These are phyloP conservation scores for Ramalina intermedia DNA, from an alignment of 495 filamentous ascomycete genomes.

Conservation along the genomic window DNA sequence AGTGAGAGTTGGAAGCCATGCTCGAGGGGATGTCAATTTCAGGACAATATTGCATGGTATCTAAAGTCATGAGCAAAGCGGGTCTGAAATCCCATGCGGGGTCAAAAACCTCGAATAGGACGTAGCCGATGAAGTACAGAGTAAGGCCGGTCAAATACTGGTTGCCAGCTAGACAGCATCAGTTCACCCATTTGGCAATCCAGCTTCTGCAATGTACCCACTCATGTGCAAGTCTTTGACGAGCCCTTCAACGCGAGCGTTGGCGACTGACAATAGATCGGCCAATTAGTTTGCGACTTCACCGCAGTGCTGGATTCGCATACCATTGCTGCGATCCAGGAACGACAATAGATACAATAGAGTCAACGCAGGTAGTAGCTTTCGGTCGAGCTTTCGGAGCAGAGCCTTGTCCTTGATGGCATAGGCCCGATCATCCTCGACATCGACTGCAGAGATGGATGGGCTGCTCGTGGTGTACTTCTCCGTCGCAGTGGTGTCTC, in stretches of 20 bases:
- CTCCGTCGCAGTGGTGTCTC: too few relatives aligned
- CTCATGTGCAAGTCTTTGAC: conserved; percentile 48
- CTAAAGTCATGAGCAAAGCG: conserved; percentile 16
- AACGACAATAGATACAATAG: conserved; percentile 61
- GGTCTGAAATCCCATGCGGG: too few relatives aligned
- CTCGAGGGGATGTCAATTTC: conserved; percentile 51
- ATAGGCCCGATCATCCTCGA: too few relatives aligned
- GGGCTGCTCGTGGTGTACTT: too few relatives aligned
- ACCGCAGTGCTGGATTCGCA: background rate
- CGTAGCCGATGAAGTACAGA: conserved; percentile 65
- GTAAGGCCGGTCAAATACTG: conserved; percentile 60
- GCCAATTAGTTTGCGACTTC: background rate
- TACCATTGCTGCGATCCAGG: conserved; percentile 61
- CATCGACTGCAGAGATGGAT: too few relatives aligned
- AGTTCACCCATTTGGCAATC: background rate
- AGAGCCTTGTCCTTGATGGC: conserved; percentile 43
- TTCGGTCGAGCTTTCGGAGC: conserved; percentile 49
- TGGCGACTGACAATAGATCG: conserved; percentile 31
- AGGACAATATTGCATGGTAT: conserved; percentile 62
- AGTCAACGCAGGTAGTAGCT: conserved; percentile 50
- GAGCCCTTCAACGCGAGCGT: conserved; percentile 48
- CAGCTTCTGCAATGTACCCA: conserved; percentile 7
- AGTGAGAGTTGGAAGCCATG: conserved; percentile 43
- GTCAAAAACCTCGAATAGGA: conserved; percentile 39
- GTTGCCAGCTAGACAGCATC: conserved; percentile 34